Conservation (phyloP, 768 basidiomycete genomes). For the Russula sp. region DNA sequence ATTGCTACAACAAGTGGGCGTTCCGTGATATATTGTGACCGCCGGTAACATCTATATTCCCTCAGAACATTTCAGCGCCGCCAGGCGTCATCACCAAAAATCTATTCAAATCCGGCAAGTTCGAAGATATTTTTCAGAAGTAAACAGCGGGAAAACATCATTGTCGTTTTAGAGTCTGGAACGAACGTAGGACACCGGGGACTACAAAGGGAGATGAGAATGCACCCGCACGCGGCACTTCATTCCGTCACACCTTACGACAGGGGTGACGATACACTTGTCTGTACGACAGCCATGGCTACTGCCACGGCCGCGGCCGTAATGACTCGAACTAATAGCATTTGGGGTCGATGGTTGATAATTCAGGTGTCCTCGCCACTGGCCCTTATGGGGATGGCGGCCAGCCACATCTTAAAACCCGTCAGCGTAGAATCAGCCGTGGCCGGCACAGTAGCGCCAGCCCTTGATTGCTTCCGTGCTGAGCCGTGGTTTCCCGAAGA, state of each 20-base stretch:
- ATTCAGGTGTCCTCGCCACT: too few species aligned
- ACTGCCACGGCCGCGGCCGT: not conserved
- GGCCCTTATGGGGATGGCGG: too few species aligned
- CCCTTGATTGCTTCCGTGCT: not conserved
- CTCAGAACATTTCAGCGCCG: constrained; percentile 41
- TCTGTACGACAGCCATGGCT: not conserved
- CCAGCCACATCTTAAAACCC: not conserved
- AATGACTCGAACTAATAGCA: too few species aligned
- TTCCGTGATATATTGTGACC: not conserved
- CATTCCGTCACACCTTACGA: not conserved
- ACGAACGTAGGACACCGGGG: not conserved
- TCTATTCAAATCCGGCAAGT: constrained; percentile 54
- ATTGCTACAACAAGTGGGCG: not conserved
- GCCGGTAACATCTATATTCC: constrained; percentile 29
- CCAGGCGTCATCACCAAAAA: constrained; percentile 49
- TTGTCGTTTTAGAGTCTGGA: not conserved
- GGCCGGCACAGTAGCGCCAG: not conserved
- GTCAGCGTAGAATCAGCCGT: not conserved
- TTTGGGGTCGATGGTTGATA: too few species aligned
- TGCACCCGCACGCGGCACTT: not conserved
- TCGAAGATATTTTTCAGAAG: constrained; percentile 52
- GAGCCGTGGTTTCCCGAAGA: not conserved
- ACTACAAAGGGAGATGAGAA: not conserved
- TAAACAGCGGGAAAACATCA: not conserved
- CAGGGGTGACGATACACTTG: not conserved